These are phyloP conservation scores for Microascus cirrosus DNA, from an alignment of 2,329 filamentous ascomycete species.

Conservation along the genomic window DNA sequence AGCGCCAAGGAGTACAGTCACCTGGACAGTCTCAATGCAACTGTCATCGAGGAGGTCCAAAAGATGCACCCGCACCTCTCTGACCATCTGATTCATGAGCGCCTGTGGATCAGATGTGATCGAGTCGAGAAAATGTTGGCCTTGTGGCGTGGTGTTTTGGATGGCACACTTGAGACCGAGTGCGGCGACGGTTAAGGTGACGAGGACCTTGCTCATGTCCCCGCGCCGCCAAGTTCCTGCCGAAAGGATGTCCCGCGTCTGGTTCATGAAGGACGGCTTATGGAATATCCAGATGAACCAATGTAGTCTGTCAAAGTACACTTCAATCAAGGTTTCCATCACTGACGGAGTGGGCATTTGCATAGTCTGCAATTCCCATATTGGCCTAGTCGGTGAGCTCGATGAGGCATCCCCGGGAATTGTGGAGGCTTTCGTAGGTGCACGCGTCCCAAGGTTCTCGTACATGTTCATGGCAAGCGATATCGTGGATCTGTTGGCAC, in stretches of 20 bases:
- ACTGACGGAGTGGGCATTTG: conserved; percentile 1
- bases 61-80: conserved; percentile 8
- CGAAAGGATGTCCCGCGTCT: conserved; percentile 5
- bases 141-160: conserved; percentile 7
- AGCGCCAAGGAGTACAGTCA: conserved; percentile 7
- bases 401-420: conserved; percentile 3
- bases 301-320: conserved; percentile 11
- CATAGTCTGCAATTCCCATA: conserved; percentile 5
- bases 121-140: background rate
- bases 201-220: conserved; percentile 8
- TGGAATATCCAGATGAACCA: conserved; percentile 12
- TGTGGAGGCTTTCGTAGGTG: conserved; percentile 1
- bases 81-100: conserved; percentile 7
- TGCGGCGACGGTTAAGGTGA: conserved; percentile 7
- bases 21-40: conserved; percentile 8
- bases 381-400: background rate
- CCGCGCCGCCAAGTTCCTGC: conserved; percentile 6
- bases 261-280: conserved; percentile 8
- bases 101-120: conserved; percentile 4
- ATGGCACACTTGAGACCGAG: conserved; percentile 9
- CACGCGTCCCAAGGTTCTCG: conserved; percentile 4
- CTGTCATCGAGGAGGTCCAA: conserved; percentile 8
- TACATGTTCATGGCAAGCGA: conserved; percentile 7
- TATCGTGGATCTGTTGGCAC: conserved; percentile 7
- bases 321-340: conserved; percentile 8